A percentile compares a stretch with the other conserved stretches of the same genome.
Evolutionary conservation across 495 filamentous ascomycete genomes (phyloP).

Genomic region (Daldinia loculata): DNA sequence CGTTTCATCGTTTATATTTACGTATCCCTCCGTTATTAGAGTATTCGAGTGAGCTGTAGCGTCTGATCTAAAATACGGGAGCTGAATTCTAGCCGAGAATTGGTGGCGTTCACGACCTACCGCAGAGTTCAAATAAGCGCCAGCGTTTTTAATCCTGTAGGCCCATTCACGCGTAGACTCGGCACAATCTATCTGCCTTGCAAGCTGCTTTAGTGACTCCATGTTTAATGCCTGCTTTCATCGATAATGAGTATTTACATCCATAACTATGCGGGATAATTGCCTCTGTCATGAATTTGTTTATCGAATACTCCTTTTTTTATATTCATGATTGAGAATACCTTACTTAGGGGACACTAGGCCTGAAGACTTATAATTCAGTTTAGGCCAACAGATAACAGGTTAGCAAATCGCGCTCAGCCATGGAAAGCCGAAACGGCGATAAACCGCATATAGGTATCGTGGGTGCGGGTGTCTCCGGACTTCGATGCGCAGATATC

Average conservation of each 20-base stretch:
- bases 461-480: constrained; percentile 75
- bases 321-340: background rate
- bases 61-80: background rate
- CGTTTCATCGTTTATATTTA: background rate
- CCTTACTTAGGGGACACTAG: background rate
- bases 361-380: background rate
- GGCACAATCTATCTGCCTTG: constrained; percentile 23
- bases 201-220: constrained; percentile 8
- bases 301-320: background rate
- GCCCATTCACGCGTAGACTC: background rate
- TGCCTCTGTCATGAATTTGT: background rate
- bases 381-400: background rate
- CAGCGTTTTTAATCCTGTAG: background rate
- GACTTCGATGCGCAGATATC: constrained; percentile 74
- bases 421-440: background rate
- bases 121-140: constrained; percentile 3
- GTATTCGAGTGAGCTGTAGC: background rate
- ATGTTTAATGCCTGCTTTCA: too few species aligned
- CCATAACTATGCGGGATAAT: background rate
- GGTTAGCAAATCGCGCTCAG: background rate
- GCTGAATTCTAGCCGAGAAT: constrained; percentile 5
- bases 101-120: background rate
- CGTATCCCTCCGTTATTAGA: background rate
- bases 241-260: background rate
- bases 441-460: constrained; percentile 65